These are phyloP conservation scores for Boletus pseudopeckii DNA, from an alignment of 768 basidiomycete genomes.

Conservation along the genomic window DNA sequence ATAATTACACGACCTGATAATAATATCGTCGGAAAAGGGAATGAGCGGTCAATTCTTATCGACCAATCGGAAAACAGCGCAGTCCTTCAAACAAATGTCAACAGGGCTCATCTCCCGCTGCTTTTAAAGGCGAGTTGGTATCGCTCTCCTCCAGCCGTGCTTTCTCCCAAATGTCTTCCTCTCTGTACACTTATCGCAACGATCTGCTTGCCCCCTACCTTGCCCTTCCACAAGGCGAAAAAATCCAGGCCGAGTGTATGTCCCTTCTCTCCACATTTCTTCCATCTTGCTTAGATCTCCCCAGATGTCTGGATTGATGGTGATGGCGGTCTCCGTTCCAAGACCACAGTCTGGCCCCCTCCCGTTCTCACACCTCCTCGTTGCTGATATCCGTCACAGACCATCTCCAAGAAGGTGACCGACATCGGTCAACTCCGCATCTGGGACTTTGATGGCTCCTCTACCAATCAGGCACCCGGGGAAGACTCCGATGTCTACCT, in stretches of 20 bases:
- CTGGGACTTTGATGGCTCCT: conserved; percentile 99
- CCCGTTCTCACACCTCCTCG: not conserved
- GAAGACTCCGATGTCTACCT: conserved; percentile 97
- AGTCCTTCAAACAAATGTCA: conserved; percentile 23
- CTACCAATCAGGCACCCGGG: conserved; percentile 96
- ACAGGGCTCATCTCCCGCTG: conserved; percentile 13
- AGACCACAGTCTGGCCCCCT: conserved; percentile 76
- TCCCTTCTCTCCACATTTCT: not conserved
- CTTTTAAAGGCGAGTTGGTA: conserved; percentile 26
- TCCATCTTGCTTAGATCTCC: conserved; percentile 2
- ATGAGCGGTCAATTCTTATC: conserved; percentile 20
- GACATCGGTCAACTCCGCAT: conserved; percentile 89
- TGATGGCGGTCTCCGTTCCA: conserved; percentile 89
- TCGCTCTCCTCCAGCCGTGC: not conserved
- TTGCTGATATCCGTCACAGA: conserved; percentile 44
- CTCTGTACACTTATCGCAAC: conserved; percentile 55
- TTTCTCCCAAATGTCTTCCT: conserved; percentile 21
- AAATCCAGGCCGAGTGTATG: conserved; percentile 92
- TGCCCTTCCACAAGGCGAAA: conserved; percentile 83
- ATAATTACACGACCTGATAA: not conserved
- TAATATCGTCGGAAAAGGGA: not conserved
- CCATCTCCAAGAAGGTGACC: conserved; percentile 80
- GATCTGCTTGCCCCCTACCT: conserved; percentile 90
- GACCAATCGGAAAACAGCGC: conserved; percentile 24
- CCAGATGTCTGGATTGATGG: conserved; percentile 99